A percentile compares a stretch with the other conserved stretches of the same genome.
Evolutionary conservation across 768 basidiomycete species (phyloP).

Genomic region (Leucocoprinus sp.): DNA sequence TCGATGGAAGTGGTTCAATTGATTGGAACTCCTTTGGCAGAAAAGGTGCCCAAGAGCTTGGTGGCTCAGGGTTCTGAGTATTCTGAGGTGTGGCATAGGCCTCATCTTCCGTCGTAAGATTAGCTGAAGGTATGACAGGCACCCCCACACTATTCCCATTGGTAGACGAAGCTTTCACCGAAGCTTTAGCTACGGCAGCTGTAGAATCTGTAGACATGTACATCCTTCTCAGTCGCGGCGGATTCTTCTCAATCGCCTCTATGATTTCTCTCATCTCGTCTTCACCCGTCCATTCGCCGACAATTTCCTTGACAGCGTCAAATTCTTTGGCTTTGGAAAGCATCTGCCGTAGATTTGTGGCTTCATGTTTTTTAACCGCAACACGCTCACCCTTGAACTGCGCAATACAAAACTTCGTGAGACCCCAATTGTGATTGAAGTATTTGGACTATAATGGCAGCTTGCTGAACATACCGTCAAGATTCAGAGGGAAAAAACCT

Average conservation of each 20-base stretch:
- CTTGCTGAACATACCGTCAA: background rate
- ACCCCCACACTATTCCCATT: slow-evolving; percentile 12
- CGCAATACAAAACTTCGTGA: slow-evolving; percentile 81
- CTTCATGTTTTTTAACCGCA: slow-evolving; percentile 48
- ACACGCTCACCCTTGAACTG: slow-evolving; percentile 71
- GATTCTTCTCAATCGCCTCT: slow-evolving; percentile 39
- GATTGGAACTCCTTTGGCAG: slow-evolving; percentile 30
- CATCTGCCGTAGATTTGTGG: slow-evolving; percentile 43
- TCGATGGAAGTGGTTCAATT: slow-evolving; percentile 31
- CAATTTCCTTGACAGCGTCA: slow-evolving; percentile 41
- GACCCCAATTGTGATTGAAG: slow-evolving; percentile 69
- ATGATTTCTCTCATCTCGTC: slow-evolving; percentile 52
- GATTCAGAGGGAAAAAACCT: slow-evolving; percentile 12
- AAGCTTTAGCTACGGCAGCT: slow-evolving; percentile 16
- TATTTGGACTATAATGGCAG: slow-evolving; percentile 53
- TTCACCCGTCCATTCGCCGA: slow-evolving; percentile 51
- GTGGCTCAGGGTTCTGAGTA: slow-evolving; percentile 53
- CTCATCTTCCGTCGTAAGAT: background rate
- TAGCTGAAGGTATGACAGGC: background rate
- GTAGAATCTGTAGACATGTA: slow-evolving; percentile 18
- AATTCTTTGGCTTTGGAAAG: slow-evolving; percentile 58
- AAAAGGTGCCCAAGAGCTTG: slow-evolving; percentile 41
- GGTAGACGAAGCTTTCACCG: slow-evolving; percentile 18
- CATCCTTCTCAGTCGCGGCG: slow-evolving; percentile 28
- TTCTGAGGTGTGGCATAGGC: slow-evolving; percentile 36